Base-by-base conservation (phyloP, 2,329 filamentous ascomycete genomes). In the Monilinia polystroma region DNA sequence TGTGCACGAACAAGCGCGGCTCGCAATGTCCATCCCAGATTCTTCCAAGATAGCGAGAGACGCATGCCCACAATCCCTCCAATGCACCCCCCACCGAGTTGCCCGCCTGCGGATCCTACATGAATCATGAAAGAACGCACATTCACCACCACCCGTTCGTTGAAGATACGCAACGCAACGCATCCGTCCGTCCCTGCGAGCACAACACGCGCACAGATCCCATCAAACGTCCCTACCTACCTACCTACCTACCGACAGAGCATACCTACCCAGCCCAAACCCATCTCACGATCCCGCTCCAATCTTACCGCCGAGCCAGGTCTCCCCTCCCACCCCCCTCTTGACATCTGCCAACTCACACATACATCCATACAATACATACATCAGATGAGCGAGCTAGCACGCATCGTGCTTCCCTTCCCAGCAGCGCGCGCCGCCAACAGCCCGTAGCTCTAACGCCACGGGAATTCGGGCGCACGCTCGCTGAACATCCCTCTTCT, bases 271-370 rank as follows among this genome's bases (percentile, higher is more conserved):
- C 23, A 23, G 23, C 23, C 29, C 38, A 38, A 38, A 14, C 18
- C 43, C 20, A 51, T 11, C 11, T 23, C 7, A 23, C 32, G 32
- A 35, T 35, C 1, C 32, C 32, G 32, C 32, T 8, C 35, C 35
- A 4, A 35, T 35, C 35, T 51, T 60, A 14, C 45, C 58, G 58
- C 58, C 58, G 45, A 51, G 20, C 58, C 35, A 51, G 58, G 58
- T 60, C 58, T 51, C 32, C 45, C 58, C 58, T 35, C n/a, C 45
- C 29, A 11, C 11, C 12, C 4, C 14, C 49, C 20, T 38, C 29
- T n/a, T 51, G 29, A 60, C 29, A 38, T 8, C 45, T 60, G 58
- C 23, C 58, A 60, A 51, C 58, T 60, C 57, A 60, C 29, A 60
- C 57, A 20, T 49, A 59, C 57, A 59, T 47, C n/a, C 23, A 23